Conservation (phyloP, 768 basidiomycete genomes). For the Collybia nuda region DNA sequence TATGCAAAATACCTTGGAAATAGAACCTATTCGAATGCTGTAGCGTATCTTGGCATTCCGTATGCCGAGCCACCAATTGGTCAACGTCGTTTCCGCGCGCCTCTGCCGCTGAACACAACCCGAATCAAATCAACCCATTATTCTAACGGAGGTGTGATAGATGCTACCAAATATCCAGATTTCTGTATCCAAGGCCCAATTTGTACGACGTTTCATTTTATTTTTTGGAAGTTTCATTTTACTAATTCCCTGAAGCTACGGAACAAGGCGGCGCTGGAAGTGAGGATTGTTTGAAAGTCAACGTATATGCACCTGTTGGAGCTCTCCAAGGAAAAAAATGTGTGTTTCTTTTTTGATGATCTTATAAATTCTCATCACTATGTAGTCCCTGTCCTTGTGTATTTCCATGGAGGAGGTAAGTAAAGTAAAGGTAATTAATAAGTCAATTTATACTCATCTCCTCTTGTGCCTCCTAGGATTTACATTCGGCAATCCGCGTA, state of each 20-base stretch:
- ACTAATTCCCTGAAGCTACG: constrained; percentile 29
- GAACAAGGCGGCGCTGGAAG: constrained; percentile 64
- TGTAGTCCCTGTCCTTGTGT: constrained; percentile 45
- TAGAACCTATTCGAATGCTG: constrained; percentile 46
- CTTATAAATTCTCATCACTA: not conserved
- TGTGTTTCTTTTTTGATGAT: constrained; percentile 22
- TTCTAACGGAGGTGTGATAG: constrained; percentile 37
- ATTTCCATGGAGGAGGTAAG: constrained; percentile 50
- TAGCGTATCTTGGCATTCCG: constrained; percentile 58
- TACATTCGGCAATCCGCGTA: constrained; percentile 58
- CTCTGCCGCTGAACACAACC: constrained; percentile 48
- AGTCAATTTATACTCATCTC: not conserved
- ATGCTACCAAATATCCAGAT: constrained; percentile 53
- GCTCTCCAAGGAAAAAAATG: constrained; percentile 45
- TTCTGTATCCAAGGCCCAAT: constrained; percentile 62
- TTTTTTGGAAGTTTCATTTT: too few species aligned
- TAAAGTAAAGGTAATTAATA: not conserved
- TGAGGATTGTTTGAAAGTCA: constrained; percentile 67
- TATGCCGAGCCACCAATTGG: constrained; percentile 63
- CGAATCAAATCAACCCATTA: constrained; percentile 31
- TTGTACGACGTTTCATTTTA: constrained; percentile 18
- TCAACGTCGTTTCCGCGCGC: constrained; percentile 51
- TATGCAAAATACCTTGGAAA: constrained; percentile 62
- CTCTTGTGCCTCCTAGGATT: constrained; percentile 35
- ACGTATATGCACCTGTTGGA: constrained; percentile 57